Base-by-base conservation (phyloP, 2,329 filamentous ascomycete genomes). In the Aureobasidium leucospermi region DNA sequence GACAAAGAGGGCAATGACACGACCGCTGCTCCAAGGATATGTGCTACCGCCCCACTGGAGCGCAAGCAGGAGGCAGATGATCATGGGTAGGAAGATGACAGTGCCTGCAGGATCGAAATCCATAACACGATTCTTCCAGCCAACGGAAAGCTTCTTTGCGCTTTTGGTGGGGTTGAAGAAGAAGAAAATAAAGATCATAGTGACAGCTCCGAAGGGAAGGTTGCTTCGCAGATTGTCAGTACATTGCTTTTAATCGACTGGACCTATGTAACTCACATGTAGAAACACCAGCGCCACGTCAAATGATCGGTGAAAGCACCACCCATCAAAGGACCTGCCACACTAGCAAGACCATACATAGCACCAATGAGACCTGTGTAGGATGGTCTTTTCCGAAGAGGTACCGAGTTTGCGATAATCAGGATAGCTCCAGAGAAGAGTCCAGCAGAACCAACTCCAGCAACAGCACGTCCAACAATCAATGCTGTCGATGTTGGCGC, bases 381-480 rank as follows among this genome's bases (percentile, higher is more conserved):
- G 0, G 74, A 72, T 2, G 79, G 78, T 47, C 79, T 73, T 60
- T 75, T 70, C 29, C 66, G 66, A 5, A 80, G 70, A 10, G 77
- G 75, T 1, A 80, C 77, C 10, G 72, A 76, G 61, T 71, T 73
- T 16, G 74, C 71, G 23, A 81, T 70, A 62, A 80, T 81, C 43
- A 78, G 67, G 51, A 78, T 76, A 31, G 77, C 78, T 51, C 79
- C 80, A 28, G 69, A 71, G 66, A 78, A 80, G 62, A 82, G 74
- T 23, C 79, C 80, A 42, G 78, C 79, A 16, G 73, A 73, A 6
- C 79, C 80, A 0, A 81, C 66, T 59, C 80, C 80, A 34, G 79
- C 75, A 51, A 82, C 68, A 0, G 78, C 78, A 60, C 80, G 74
- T 13, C 80, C 80, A 48, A 81, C 69, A 65, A 82, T 81, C 23